A percentile compares a stretch with the other conserved stretches of the same genome.
Evolutionary conservation across 139 green algal genomes (phyloP).

Genomic region (Haematococcus lacustris): DNA sequence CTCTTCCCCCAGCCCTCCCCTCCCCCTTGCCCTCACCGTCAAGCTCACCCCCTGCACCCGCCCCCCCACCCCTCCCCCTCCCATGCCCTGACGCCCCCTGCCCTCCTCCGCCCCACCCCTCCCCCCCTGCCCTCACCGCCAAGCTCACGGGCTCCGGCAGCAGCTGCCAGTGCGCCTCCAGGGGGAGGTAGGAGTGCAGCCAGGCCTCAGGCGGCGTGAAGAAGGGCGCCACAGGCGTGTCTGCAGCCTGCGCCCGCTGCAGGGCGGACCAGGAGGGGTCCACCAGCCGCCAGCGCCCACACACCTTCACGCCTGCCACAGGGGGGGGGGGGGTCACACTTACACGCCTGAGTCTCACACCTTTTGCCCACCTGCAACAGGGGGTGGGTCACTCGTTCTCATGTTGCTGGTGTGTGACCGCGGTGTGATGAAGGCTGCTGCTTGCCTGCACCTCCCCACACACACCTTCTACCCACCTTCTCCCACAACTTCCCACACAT

Average conservation of each 20-base stretch:
- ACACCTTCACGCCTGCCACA: slow-evolving; percentile 24
- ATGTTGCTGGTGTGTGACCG: too few relatives aligned
- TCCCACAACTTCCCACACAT: not conserved
- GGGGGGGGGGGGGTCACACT: too few relatives aligned
- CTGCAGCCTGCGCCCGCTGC: slow-evolving; percentile 6
- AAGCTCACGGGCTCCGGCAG: slow-evolving; percentile 22
- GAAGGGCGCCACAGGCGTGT: slow-evolving; percentile 19
- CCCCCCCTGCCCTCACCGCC: not conserved
- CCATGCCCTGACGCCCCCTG: not conserved
- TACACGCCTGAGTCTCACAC: too few relatives aligned
- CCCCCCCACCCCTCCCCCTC: not conserved
- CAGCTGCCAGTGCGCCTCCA: slow-evolving; percentile 53
- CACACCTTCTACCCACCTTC: too few relatives aligned
- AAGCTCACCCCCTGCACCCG: not conserved
- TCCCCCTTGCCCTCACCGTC: not conserved
- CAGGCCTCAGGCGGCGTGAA: slow-evolving; percentile 44
- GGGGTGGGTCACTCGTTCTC: too few relatives aligned
- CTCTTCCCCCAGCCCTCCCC: too few relatives aligned
- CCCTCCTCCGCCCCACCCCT: not conserved
- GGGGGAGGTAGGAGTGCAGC: slow-evolving; percentile 44
- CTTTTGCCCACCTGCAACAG: too few relatives aligned
- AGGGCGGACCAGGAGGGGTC: slow-evolving; percentile 36
- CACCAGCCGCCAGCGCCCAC: slow-evolving; percentile 50
- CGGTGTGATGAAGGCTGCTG: too few relatives aligned
- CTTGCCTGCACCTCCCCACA: not conserved